Percentiles rank a stretch among this genome's conserved stretches.
Evolutionary conservation across 2,329 filamentous ascomycete genomes (phyloP).

Genomic region (Aotearoamyces nothofagi): DNA sequence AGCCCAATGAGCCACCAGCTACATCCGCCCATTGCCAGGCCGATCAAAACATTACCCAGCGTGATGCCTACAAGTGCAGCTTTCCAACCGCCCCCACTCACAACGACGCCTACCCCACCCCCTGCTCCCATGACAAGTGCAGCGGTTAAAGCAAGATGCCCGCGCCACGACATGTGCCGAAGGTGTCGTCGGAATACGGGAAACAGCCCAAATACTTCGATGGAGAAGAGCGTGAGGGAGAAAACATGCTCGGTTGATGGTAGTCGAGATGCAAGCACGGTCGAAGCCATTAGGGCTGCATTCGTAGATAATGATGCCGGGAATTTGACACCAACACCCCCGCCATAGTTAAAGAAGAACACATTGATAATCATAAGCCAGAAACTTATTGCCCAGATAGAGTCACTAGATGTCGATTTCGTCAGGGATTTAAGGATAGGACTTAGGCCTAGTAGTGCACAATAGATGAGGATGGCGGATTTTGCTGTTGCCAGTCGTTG

Average conservation of each 20-base stretch:
- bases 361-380: slow-evolving; percentile 92
- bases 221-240: slow-evolving; percentile 85
- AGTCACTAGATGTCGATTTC: slow-evolving; percentile 78
- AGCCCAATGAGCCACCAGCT: slow-evolving; percentile 97
- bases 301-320: slow-evolving; percentile 58
- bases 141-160: slow-evolving; percentile 64
- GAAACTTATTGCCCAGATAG: slow-evolving; percentile 93
- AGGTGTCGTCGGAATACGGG: slow-evolving; percentile 93
- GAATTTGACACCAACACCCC: slow-evolving; percentile 38
- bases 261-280: slow-evolving; percentile 79
- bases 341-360: slow-evolving; percentile 92
- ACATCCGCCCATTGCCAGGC: slow-evolving; percentile 76
- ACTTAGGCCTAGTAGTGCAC: slow-evolving; percentile 76
- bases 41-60: slow-evolving; percentile 58
- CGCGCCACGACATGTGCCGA: slow-evolving; percentile 64
- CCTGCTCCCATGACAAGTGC: slow-evolving; percentile 67
- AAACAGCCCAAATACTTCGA: slow-evolving; percentile 93
- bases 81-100: slow-evolving; percentile 31
- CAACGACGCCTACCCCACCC: slow-evolving; percentile 43
- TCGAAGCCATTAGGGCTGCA: slow-evolving; percentile 89
- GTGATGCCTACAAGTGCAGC: slow-evolving; percentile 56
- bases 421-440: slow-evolving; percentile 97
- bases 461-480: slow-evolving; percentile 85
- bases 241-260: slow-evolving; percentile 90
- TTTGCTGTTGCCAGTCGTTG: slow-evolving; percentile 70